phyloP scores from a whole-genome alignment of 108 stramenopile genomes.

The Phaeodactylum tricornutum region DNA sequence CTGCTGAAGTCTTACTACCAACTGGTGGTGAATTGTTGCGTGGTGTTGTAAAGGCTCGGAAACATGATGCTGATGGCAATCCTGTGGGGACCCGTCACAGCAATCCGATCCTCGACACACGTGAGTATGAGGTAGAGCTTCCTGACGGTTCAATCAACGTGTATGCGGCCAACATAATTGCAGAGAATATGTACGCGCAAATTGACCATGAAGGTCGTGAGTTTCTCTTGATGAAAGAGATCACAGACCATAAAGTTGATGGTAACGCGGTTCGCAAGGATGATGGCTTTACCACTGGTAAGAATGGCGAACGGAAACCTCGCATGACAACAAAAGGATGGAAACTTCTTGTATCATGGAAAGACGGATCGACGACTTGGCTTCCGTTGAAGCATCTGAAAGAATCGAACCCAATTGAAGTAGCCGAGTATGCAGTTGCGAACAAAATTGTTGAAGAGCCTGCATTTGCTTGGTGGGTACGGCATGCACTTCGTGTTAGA shows the following conservation, averaged over 20 bases:
- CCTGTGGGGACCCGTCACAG: neutral
- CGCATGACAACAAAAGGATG: conserved; percentile 17
- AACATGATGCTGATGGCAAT: conserved; percentile 5
- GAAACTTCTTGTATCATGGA: conserved; percentile 18
- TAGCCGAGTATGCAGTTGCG: conserved; percentile 24
- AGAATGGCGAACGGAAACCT: neutral
- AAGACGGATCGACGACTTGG: conserved; percentile 24
- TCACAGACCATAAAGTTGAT: conserved; percentile 23
- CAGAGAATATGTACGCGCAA: conserved; percentile 27
- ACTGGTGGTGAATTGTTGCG: conserved; percentile 3
- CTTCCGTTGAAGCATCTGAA: conserved; percentile 17
- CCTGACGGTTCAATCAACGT: conserved; percentile 17
- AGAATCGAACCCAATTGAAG: conserved; percentile 17
- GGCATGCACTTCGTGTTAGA: conserved; percentile 1
- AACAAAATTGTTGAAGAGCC: conserved; percentile 8
- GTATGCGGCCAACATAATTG: conserved; percentile 30
- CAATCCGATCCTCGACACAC: conserved; percentile 30
- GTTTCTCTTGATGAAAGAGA: conserved; percentile 9
- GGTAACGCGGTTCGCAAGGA: conserved; percentile 7
- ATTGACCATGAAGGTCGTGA: conserved; percentile 22
- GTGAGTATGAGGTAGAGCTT: conserved; percentile 21
- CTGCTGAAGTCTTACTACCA: neutral
- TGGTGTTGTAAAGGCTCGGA: conserved; percentile 16
- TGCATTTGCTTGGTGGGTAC: conserved; percentile 36
- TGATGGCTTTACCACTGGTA: neutral